phyloP scores from a whole-genome alignment of 148 eudicot species.

The Cornus kousa region DNA sequence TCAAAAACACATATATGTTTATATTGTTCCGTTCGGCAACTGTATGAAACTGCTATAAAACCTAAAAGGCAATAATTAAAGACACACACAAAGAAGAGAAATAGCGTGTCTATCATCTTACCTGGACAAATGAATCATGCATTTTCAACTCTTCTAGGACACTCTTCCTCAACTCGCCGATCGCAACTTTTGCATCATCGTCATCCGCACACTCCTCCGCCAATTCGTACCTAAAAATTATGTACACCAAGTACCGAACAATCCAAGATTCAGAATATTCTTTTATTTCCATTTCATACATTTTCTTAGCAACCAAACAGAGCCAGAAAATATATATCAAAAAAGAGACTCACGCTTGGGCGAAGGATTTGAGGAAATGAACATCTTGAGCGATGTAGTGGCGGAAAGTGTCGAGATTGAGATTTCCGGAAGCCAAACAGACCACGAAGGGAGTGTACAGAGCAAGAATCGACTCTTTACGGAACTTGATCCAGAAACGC shows the following conservation, averaged over 20 bases:
- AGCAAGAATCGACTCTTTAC: conserved; percentile 48
- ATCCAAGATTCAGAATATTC: background rate
- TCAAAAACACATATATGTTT: background rate
- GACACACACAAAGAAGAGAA: background rate
- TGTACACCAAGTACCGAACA: background rate
- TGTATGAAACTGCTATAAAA: background rate
- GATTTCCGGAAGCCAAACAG: conserved; percentile 68
- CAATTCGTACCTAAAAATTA: conserved; percentile 61
- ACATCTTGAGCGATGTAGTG: conserved; percentile 82
- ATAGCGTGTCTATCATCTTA: conserved; percentile 28
- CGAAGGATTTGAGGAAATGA: conserved; percentile 77
- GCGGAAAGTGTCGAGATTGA: conserved; percentile 53
- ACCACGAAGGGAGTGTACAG: conserved; percentile 75
- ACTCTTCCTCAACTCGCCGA: conserved; percentile 52
- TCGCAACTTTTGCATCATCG: conserved; percentile 72
- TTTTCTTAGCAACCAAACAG: background rate
- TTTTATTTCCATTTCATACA: background rate
- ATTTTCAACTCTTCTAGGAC: conserved; percentile 72
- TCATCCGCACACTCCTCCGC: conserved; percentile 95
- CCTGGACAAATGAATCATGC: conserved; percentile 79
- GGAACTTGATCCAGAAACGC: conserved; percentile 61
- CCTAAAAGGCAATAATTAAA: background rate
- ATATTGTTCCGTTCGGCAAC: background rate
- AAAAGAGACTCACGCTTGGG: conserved; percentile 58
- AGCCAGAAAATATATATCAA: background rate